phyloP scores from a whole-genome alignment of 2,329 filamentous ascomycete genomes.

The Xylariaceae sp. region DNA sequence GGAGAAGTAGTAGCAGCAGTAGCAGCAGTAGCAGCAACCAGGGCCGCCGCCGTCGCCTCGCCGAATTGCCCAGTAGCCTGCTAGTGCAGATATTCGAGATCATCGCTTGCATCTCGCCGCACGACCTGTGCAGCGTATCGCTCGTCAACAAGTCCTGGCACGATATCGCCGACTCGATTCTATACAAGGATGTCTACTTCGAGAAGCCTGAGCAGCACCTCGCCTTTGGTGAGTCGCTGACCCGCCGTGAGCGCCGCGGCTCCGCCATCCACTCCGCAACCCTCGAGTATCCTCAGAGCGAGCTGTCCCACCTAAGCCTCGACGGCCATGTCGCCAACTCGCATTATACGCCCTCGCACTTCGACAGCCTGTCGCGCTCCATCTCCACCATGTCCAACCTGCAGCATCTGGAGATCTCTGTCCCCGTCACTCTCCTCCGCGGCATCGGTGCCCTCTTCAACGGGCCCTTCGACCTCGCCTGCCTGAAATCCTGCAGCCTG shows the following conservation, averaged over 20 bases:
- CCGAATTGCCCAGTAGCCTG: constrained; percentile 36
- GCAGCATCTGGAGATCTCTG: constrained; percentile 41
- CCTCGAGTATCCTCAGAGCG: constrained; percentile 40
- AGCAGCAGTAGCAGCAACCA: background rate
- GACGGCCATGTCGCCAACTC: constrained; percentile 34
- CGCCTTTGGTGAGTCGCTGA: constrained; percentile 43
- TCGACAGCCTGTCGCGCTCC: constrained; percentile 42
- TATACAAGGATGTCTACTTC: constrained; percentile 44
- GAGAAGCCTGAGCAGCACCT: constrained; percentile 43
- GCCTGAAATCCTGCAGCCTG: constrained; percentile 41
- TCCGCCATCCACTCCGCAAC: constrained; percentile 42
- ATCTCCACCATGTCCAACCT: constrained; percentile 47
- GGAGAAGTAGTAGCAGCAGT: background rate
- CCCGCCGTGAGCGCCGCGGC: constrained; percentile 41
- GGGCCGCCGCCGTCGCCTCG: constrained; percentile 15
- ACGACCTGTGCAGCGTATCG: constrained; percentile 40
- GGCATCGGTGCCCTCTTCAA: constrained; percentile 46
- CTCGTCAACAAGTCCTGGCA: constrained; percentile 40
- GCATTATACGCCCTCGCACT: constrained; percentile 31
- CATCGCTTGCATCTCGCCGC: constrained; percentile 30
- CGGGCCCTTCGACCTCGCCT: constrained; percentile 45
- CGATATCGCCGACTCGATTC: constrained; percentile 40
- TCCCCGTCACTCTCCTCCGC: constrained; percentile 39
- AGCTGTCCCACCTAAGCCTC: constrained; percentile 39
- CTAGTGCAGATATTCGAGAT: constrained; percentile 37